Evolutionary conservation across 257 asterid species (phyloP).

Genomic region (Solanum dulcamara): DNA sequence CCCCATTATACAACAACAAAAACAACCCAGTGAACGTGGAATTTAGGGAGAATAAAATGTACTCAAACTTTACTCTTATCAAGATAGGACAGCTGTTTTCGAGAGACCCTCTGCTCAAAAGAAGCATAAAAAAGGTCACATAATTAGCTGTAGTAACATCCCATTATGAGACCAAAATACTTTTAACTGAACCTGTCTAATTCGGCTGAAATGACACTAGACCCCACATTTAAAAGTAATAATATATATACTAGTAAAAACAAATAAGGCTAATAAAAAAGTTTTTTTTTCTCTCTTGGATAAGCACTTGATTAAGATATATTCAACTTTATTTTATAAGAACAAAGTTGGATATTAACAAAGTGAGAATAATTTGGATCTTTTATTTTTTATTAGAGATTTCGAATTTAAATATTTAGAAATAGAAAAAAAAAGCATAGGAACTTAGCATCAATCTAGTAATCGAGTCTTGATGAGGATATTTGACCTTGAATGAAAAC

Average conservation of each 20-base stretch:
- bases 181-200: neutral
- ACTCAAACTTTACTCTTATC: too few relatives aligned
- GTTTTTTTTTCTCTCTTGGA: neutral
- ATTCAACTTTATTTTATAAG: neutral
- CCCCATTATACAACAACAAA: too few relatives aligned
- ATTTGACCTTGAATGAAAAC: too few relatives aligned
- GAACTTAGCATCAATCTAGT: too few relatives aligned
- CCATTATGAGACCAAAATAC: neutral
- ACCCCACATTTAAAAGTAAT: neutral
- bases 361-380: neutral
- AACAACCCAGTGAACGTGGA: too few relatives aligned
- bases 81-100: too few relatives aligned
- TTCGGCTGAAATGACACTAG: neutral
- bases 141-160: too few relatives aligned
- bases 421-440: neutral
- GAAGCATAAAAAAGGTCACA: too few relatives aligned
- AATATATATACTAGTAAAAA: neutral
- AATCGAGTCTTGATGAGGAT: neutral
- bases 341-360: neutral
- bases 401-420: accelerated
- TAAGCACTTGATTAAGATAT: neutral
- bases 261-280: neutral
- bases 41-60: too few relatives aligned
- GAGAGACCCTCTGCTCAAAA: too few relatives aligned
- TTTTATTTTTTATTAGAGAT: accelerated